phyloP scores from a whole-genome alignment of 352 stramenopile species.

The Phytophthora sansomeana region DNA sequence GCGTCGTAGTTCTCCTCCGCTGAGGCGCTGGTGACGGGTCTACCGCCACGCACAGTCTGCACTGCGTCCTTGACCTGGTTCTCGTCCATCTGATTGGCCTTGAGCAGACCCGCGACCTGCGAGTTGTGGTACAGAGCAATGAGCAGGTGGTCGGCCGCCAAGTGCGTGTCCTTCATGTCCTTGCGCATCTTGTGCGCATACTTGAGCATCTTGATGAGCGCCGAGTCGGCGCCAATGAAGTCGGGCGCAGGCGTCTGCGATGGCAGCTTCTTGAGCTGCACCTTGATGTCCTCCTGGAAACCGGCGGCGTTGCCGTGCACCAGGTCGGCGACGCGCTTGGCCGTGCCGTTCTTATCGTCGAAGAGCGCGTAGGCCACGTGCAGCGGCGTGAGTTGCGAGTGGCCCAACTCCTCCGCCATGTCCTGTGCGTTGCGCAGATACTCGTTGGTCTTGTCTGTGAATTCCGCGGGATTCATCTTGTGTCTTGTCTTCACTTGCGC shows the following conservation, averaged over 20 bases:
- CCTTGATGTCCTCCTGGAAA: conserved; percentile 55
- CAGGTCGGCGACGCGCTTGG: conserved; percentile 57
- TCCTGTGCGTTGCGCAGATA: conserved; percentile 56
- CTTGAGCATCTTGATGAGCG: conserved; percentile 82
- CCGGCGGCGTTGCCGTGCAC: conserved; percentile 58
- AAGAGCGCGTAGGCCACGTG: conserved; percentile 79
- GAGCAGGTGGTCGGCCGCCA: conserved; percentile 78
- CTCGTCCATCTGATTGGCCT: conserved; percentile 71
- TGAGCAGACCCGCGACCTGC: conserved; percentile 64
- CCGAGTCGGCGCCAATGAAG: conserved; percentile 63
- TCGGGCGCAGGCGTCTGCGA: conserved; percentile 80
- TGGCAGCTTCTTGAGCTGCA: conserved; percentile 73
- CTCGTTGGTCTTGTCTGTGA: conserved; percentile 84
- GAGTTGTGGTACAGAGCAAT: conserved; percentile 76
- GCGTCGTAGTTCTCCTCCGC: conserved; percentile 94
- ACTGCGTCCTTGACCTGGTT: conserved; percentile 72
- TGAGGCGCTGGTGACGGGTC: conserved; percentile 75
- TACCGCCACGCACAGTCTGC: conserved; percentile 64
- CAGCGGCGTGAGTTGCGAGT: conserved; percentile 81
- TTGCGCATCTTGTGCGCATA: conserved; percentile 84
- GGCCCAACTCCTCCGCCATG: conserved; percentile 69
- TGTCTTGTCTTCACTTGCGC: conserved; percentile 28
- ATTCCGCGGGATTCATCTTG: conserved; percentile 76
- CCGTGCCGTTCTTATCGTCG: conserved; percentile 64
- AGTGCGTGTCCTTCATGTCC: conserved; percentile 83